Conservation (phyloP, 495 filamentous ascomycete species). For the Lepraria neglecta region DNA sequence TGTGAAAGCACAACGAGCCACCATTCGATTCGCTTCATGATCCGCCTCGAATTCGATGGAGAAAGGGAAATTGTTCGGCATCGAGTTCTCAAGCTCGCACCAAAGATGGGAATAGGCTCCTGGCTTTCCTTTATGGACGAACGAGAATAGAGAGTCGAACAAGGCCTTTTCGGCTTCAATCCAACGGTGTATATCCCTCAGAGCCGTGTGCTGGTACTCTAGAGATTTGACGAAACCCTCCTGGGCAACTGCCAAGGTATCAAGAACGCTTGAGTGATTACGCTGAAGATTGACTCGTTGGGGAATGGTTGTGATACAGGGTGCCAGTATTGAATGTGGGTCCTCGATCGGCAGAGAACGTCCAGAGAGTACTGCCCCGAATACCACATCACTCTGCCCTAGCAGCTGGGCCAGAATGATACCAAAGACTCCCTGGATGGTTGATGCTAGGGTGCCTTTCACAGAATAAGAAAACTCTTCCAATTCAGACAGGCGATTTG, state of each 20-base stretch:
- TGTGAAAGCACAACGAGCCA: constrained; percentile 28
- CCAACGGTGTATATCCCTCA: constrained; percentile 45
- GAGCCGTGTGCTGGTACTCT: constrained; percentile 41
- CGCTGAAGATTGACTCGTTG: constrained; percentile 42
- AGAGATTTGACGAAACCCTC: constrained; percentile 39
- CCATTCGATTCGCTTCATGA: constrained; percentile 21
- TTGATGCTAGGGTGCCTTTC: constrained; percentile 33
- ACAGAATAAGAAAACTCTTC: constrained; percentile 32
- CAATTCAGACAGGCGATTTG: constrained; percentile 28
- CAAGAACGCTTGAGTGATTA: constrained; percentile 14
- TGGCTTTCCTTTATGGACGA: constrained; percentile 23
- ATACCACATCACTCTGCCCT: constrained; percentile 36
- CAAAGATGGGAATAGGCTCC: constrained; percentile 26
- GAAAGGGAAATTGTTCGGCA: constrained; percentile 35
- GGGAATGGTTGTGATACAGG: constrained; percentile 85
- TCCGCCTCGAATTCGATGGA: constrained; percentile 35
- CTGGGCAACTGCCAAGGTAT: constrained; percentile 36
- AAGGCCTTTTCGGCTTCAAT: constrained; percentile 37
- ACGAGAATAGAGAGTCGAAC: constrained; percentile 42
- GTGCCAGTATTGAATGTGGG: constrained; percentile 67
- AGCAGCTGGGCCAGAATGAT: constrained; percentile 39
- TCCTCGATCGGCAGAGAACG: constrained; percentile 45
- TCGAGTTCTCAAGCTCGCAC: constrained; percentile 32
- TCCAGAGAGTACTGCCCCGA: constrained; percentile 43
- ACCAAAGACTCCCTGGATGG: constrained; percentile 41